Evolutionary conservation across 2,329 filamentous ascomycete genomes (phyloP).

Genomic region (Trichophyton simii): DNA sequence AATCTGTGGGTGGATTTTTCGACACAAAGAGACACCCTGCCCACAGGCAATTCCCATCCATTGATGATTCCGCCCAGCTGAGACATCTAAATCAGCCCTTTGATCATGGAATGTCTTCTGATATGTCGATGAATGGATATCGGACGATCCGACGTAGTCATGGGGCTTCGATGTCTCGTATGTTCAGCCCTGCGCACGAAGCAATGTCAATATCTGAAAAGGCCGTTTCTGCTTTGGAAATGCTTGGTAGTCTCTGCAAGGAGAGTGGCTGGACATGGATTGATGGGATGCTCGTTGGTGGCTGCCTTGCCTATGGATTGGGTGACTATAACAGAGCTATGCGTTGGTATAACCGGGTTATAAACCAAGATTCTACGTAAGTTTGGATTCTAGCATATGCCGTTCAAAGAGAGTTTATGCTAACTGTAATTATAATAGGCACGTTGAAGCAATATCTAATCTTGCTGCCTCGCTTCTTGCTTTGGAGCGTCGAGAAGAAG

Average conservation of each 20-base stretch:
- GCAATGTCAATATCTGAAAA: slow-evolving; percentile 38
- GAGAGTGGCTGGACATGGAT: slow-evolving; percentile 79
- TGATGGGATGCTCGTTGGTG: slow-evolving; percentile 81
- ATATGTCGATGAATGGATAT: slow-evolving; percentile 21
- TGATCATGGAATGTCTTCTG: slow-evolving; percentile 18
- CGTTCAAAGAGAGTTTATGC: background rate
- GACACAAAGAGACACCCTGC: slow-evolving; percentile 10
- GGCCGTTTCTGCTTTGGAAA: slow-evolving; percentile 56
- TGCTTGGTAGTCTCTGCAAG: slow-evolving; percentile 61
- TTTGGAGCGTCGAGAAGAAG: slow-evolving; percentile 68
- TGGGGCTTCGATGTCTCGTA: slow-evolving; percentile 23
- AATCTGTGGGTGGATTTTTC: background rate
- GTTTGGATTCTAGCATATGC: slow-evolving; percentile 15
- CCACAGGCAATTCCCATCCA: slow-evolving; percentile 11
- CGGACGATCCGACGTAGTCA: slow-evolving; percentile 24
- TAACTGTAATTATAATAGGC: slow-evolving; percentile 38
- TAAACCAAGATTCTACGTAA: slow-evolving; percentile 46
- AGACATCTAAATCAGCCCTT: slow-evolving; percentile 9
- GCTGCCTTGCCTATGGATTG: slow-evolving; percentile 82
- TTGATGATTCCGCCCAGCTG: slow-evolving; percentile 10
- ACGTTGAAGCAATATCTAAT: slow-evolving; percentile 90
- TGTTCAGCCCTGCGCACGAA: slow-evolving; percentile 21
- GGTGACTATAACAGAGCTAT: slow-evolving; percentile 62
- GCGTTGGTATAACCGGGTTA: slow-evolving; percentile 43
- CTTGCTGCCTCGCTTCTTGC: slow-evolving; percentile 80